Evolutionary conservation across 2,329 filamentous ascomycete species (phyloP).

Genomic region (Raffaelea arxii): DNA sequence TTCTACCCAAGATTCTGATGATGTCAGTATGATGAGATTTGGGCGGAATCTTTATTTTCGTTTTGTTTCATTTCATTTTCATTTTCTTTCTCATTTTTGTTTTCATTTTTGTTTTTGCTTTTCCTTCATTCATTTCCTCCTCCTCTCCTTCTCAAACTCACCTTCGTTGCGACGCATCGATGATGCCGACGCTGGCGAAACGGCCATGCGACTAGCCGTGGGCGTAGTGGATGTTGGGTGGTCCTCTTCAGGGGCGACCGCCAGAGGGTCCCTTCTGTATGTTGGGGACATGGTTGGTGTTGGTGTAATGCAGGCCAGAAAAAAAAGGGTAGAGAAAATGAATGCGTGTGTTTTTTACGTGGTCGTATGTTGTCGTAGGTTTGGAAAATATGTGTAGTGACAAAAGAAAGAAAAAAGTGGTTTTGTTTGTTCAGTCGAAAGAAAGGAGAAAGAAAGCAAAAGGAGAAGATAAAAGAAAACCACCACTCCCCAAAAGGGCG

Average conservation of each 20-base stretch:
- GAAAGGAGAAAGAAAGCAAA: not conserved
- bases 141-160: slow-evolving; percentile 14
- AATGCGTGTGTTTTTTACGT: not conserved
- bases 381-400: not conserved
- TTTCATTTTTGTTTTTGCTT: no score
- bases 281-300: slow-evolving; percentile 4
- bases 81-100: no score
- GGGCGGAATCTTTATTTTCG: not conserved
- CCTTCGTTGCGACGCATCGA: slow-evolving; percentile 21
- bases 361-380: not conserved
- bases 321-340: no score
- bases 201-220: slow-evolving; percentile 5
- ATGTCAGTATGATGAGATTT: slow-evolving; percentile 13
- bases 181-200: slow-evolving; percentile 1
- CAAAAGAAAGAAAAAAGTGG: not conserved
- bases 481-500: not conserved
- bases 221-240: slow-evolving; percentile 2
- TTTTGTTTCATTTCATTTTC: no score
- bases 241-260: slow-evolving; percentile 5
- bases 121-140: not conserved
- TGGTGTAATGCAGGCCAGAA: no score
- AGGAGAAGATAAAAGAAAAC: not conserved
- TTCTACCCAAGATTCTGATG: slow-evolving; percentile 89
- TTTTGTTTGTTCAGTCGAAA: not conserved
- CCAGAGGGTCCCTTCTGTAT: slow-evolving; percentile 5